These are phyloP conservation scores for Botryosphaeria dothidea DNA, from an alignment of 2,329 filamentous ascomycete species.

Conservation along the genomic window DNA sequence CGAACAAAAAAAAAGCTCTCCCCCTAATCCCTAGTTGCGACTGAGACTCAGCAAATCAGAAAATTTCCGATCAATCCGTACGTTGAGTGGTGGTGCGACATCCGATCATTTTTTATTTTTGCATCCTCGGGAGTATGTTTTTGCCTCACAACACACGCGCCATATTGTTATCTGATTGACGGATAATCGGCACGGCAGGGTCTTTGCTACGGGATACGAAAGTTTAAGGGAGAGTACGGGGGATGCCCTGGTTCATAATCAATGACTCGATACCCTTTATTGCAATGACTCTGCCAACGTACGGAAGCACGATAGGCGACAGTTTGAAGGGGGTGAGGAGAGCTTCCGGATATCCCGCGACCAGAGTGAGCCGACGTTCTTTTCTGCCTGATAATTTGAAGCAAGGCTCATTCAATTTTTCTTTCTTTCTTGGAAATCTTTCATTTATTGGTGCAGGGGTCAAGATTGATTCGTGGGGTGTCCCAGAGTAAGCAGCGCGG, in stretches of 20 bases:
- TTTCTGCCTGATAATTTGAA: no score
- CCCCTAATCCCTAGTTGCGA: no score
- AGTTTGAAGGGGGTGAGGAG: neutral
- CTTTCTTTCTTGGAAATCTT: neutral
- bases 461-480: no score
- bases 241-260: neutral
- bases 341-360: neutral
- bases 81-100: neutral
- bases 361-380: neutral
- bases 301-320: neutral
- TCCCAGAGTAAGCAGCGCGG: no score
- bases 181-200: neutral
- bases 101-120: neutral
- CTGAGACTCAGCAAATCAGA: neutral
- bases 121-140: neutral
- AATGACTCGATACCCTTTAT: neutral
- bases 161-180: neutral
- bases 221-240: neutral
- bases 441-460: no score
- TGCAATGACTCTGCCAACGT: neutral
- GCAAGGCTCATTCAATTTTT: no score
- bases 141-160: no score
- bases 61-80: neutral
- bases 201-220: neutral
- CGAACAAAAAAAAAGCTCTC: neutral